Evolutionary conservation across 2,329 filamentous ascomycete genomes (phyloP).

Genomic region (Aureobasidium sp.): DNA sequence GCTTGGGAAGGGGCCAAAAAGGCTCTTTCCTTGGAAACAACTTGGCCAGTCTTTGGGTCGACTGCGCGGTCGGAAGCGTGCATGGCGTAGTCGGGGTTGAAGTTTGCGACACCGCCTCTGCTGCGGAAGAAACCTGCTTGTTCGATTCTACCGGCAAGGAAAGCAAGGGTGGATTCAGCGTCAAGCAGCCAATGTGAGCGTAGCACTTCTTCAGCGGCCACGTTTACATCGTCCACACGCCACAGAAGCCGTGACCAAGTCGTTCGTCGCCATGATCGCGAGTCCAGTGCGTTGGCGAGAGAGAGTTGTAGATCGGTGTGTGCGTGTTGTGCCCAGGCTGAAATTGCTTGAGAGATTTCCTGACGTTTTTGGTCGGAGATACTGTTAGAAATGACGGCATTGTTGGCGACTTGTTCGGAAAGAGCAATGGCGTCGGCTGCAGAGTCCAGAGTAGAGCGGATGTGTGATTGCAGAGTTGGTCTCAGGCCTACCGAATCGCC

Average conservation of each 20-base stretch:
- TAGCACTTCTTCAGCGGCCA: conserved; percentile 74
- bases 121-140: conserved; percentile 48
- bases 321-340: conserved; percentile 68
- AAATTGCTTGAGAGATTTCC: conserved; percentile 53
- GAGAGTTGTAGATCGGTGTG: conserved; percentile 78
- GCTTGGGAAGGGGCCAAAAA: background rate
- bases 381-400: conserved; percentile 27
- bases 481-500: conserved; percentile 44
- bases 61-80: conserved; percentile 8
- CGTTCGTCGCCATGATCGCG: conserved; percentile 70
- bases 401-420: conserved; percentile 39
- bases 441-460: conserved; percentile 59
- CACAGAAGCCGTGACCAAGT: conserved; percentile 95
- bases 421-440: conserved; percentile 44
- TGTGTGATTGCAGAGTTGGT: conserved; percentile 57
- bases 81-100: conserved; percentile 14
- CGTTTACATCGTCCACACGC: conserved; percentile 84
- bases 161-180: conserved; percentile 76
- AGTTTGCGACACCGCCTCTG: background rate
- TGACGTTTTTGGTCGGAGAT: conserved; percentile 39
- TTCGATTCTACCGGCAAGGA: conserved; percentile 68
- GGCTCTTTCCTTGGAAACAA: conserved; percentile 22
- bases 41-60: background rate
- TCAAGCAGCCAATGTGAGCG: conserved; percentile 67
- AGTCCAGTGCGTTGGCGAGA: conserved; percentile 69